These are phyloP conservation scores for Russula emetica DNA, from an alignment of 768 basidiomycete species.

Conservation along the genomic window DNA sequence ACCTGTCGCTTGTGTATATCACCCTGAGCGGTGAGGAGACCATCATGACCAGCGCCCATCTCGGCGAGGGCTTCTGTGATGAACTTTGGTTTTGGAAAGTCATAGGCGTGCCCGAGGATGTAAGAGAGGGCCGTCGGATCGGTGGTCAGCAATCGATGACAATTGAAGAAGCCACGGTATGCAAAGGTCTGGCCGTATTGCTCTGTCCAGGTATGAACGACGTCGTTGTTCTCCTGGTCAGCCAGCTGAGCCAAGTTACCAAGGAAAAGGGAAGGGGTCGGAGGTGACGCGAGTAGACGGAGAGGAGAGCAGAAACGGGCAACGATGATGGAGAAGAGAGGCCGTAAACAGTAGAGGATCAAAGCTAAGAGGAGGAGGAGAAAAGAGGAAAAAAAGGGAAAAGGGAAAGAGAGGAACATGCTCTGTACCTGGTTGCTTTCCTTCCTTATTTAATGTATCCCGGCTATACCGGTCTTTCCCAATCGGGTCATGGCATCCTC, in stretches of 20 bases:
- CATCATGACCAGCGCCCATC: conserved; percentile 49
- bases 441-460: background rate
- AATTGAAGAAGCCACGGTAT: conserved; percentile 51
- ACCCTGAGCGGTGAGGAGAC: conserved; percentile 51
- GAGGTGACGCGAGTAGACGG: conserved; percentile 44
- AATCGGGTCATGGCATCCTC: too few relatives aligned
- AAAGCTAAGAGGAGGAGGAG: conserved; percentile 19
- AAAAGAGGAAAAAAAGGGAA: conserved; percentile 10
- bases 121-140: conserved; percentile 56
- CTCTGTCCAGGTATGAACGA: conserved; percentile 45
- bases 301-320: conserved; percentile 48
- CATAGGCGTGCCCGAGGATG: conserved; percentile 52
- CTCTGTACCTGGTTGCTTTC: background rate
- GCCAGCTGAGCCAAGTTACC: conserved; percentile 52
- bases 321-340: conserved; percentile 42
- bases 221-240: conserved; percentile 53
- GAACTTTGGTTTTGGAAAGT: conserved; percentile 61
- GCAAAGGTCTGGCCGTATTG: conserved; percentile 48
- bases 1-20: conserved; percentile 54
- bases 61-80: conserved; percentile 47
- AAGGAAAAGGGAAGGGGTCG: conserved; percentile 45
- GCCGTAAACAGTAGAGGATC: conserved; percentile 33
- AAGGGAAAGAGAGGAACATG: conserved; percentile 12
- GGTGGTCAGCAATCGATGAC: conserved; percentile 52
- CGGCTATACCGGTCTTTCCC: too few relatives aligned